Evolutionary conservation across 768 basidiomycete species (phyloP).

Genomic region (Nidularia sp.): DNA sequence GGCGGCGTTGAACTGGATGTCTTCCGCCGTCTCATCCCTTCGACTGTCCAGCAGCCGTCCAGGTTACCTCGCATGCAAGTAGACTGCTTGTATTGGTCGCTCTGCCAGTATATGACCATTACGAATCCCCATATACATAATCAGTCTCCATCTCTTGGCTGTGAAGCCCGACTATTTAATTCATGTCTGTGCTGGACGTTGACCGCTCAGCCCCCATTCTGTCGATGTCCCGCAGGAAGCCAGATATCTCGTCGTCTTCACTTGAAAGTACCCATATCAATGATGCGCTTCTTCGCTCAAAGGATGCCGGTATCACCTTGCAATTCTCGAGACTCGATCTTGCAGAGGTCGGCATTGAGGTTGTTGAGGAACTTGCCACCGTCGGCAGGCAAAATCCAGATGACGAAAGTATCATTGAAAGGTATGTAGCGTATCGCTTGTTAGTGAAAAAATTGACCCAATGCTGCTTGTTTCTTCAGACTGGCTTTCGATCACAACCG

Average conservation of each 20-base stretch:
- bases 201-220: background rate
- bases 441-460: too few relatives aligned
- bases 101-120: too few relatives aligned
- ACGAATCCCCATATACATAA: too few relatives aligned
- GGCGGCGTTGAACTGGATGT: too few relatives aligned
- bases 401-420: conserved; percentile 51
- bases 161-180: background rate
- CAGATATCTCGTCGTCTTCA: conserved; percentile 13
- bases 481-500: conserved; percentile 86
- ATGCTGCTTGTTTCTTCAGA: conserved; percentile 30
- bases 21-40: too few relatives aligned
- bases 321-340: conserved; percentile 79
- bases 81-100: too few relatives aligned
- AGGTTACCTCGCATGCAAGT: too few relatives aligned
- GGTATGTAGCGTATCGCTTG: conserved; percentile 34
- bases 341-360: conserved; percentile 68
- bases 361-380: conserved; percentile 73
- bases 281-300: conserved; percentile 61
- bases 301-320: conserved; percentile 79
- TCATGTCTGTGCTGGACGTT: background rate
- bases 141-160: background rate
- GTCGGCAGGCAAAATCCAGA: conserved; percentile 46
- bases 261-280: conserved; percentile 55
- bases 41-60: too few relatives aligned
- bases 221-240: background rate